Evolutionary conservation across 1,284 basidiomycete species (phyloP), one percentile per base, ranked within the genome.

Genomic region (Xerocomus cyaneibrunnescens): DNA sequence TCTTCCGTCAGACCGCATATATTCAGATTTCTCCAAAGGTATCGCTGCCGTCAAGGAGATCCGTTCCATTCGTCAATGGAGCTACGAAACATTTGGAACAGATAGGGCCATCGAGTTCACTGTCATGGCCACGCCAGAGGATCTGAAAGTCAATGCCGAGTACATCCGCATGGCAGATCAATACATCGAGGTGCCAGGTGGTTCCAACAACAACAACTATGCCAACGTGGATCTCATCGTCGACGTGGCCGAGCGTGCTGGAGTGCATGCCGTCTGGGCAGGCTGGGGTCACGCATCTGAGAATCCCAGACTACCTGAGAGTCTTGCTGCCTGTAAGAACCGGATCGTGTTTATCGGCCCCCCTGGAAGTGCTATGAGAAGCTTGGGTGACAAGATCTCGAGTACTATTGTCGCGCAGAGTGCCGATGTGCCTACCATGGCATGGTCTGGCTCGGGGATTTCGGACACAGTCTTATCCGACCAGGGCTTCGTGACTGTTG

Each of bases 111-210:
- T 99, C 74, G 94, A 99, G 72, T 99, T 99, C 77, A 96, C 94
- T 40, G 97, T 98, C 57, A 99, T 99, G 97, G 95, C 97, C 45
- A 99, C 97, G 4, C 97, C 97, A 27, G 97, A 99, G 71, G 97
- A 99, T 76, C 77, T 98, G 58, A 93, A 94, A 69, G 94, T 98
- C 73, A 99, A 99, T 68, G 97, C 97, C 37, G 97, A 99, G 71
- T 99, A 99, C 75, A 99, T 99, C 72, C 91, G 97, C 61, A 99
- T 99, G 97, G 97, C 97, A 31, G 97, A 99, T 73, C 88, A 95
- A 66, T 99, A 97, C 70, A 91, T 99, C 64, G 97, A 99, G 74
- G 97, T 99, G 7, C 96, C 97, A 22, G 97, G 97, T 60, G 97
- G 97, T 56, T 84, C 88, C 44, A 99, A 99, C 74, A 99, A 99